Percentiles rank a stretch among this genome's conserved stretches.
phyloP scores from a whole-genome alignment of 2,329 filamentous ascomycete species.

The Parasarocladium wereldwijsianum region DNA sequence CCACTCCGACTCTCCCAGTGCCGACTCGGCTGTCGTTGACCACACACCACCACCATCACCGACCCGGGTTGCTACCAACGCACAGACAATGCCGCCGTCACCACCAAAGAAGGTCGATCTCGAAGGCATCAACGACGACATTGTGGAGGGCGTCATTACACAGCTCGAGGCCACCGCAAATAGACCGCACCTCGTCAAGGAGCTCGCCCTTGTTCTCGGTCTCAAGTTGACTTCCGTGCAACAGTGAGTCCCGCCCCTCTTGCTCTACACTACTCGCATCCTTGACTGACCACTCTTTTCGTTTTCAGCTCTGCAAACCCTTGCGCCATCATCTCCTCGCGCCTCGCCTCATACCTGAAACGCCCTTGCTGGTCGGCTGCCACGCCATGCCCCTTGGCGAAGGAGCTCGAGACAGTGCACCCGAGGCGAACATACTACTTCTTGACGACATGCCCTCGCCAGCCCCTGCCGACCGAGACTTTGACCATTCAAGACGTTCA shows the following conservation, averaged over 20 bases:
- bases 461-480: slow-evolving; percentile 49
- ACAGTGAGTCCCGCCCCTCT: slow-evolving; percentile 50
- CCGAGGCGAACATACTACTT: slow-evolving; percentile 95
- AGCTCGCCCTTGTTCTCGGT: slow-evolving; percentile 69
- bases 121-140: slow-evolving; percentile 81
- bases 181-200: slow-evolving; percentile 85
- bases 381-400: slow-evolving; percentile 75
- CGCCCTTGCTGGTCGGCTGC: slow-evolving; percentile 66
- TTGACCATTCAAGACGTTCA: slow-evolving; percentile 13
- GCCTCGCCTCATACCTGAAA: slow-evolving; percentile 79
- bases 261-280: slow-evolving; percentile 5
- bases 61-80: slow-evolving; percentile 12
- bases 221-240: slow-evolving; percentile 69
- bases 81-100: slow-evolving; percentile 12
- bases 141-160: slow-evolving; percentile 79
- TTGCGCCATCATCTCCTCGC: slow-evolving; percentile 86
- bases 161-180: slow-evolving; percentile 85
- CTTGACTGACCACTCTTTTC: slow-evolving; percentile 14
- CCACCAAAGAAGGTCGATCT: slow-evolving; percentile 36
- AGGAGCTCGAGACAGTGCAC: slow-evolving; percentile 83
- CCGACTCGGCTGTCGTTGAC: slow-evolving; percentile 64
- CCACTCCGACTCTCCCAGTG: slow-evolving; percentile 37
- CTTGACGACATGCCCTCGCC: slow-evolving; percentile 74
- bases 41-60: slow-evolving; percentile 50
- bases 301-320: slow-evolving; percentile 75